Evolutionary conservation across 129 eudicot species (phyloP), one percentile per base, ranked within the genome.

Genomic region (Logfia minima): DNA sequence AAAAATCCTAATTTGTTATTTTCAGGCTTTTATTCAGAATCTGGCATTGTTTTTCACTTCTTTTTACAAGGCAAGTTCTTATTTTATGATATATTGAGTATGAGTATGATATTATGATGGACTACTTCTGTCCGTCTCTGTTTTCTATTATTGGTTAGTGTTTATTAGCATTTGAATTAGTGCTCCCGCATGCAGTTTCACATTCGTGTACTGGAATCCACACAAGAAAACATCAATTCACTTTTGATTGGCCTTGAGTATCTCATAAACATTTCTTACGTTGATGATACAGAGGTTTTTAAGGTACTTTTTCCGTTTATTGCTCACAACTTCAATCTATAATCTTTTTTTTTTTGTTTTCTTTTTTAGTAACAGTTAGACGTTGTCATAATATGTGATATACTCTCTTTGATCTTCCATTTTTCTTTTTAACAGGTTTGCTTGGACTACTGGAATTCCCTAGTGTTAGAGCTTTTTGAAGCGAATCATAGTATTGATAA

Each of bases 251-350:
- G 99, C 21, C 95, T 95, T 26, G 97, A 92, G 72, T 95, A 95
- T 83, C 88, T 95, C 41, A 92, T 88, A 77, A 83, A 82, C 85
- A 95, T 95, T 76, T 95, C 99, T n/a, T 95, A 91, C 72, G 99
- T 95, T 80, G 99, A 95, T 79, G 99, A 95, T 70, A 95, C 96
- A 0, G 99, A 95, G 84, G 99, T 95, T 77, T 95, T 95, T 74
- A 95, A 95, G 97, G 99, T 92, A 87, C 22, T 68, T 24, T 16
- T 16, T 18, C 24, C 2, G 37, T 4, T 67, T 53, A 29, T 31
- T 22, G 52, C 70, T 67, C 68, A 43, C 45, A 9, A 55, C 31
- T 16, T 73, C 17, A 26, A 31, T 32, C 8, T 56, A 28, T 51
- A 51, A 23, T 48, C 18, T 48, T 1, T 14, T 4, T 43, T 43